phyloP scores from a whole-genome alignment of 2,329 filamentous ascomycete species.

The Aspergillus cejpii region DNA sequence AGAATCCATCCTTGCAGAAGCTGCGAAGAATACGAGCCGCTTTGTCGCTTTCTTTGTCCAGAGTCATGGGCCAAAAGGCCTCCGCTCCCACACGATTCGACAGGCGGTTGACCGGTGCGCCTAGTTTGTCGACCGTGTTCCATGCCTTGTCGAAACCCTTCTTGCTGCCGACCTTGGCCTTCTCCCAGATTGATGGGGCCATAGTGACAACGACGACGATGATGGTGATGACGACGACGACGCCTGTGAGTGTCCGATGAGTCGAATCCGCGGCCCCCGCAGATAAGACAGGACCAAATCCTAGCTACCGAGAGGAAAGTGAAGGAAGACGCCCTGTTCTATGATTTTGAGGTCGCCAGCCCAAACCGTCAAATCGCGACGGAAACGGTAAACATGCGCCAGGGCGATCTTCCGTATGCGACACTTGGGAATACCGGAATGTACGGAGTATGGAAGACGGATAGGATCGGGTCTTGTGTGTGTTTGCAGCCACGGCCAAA shows the following conservation, averaged over 20 bases:
- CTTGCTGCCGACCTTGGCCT: constrained; percentile 49
- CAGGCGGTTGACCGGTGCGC: constrained; percentile 69
- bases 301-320: not conserved
- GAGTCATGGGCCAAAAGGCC: constrained; percentile 75
- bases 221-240: no score
- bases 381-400: constrained; percentile 14
- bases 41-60: constrained; percentile 88
- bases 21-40: constrained; percentile 81
- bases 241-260: not conserved
- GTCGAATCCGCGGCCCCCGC: not conserved
- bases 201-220: constrained; percentile 24
- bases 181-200: constrained; percentile 51
- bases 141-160: constrained; percentile 69
- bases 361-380: constrained; percentile 7
- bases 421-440: constrained; percentile 11
- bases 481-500: constrained; percentile 10
- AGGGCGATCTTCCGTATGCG: constrained; percentile 12
- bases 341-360: constrained; percentile 5
- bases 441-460: constrained; percentile 3
- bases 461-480: constrained; percentile 6
- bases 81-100: constrained; percentile 76
- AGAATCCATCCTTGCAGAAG: constrained; percentile 78
- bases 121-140: constrained; percentile 60
- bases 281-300: constrained; percentile 4
- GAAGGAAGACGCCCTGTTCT: constrained; percentile 3